Conservation (phyloP, 2,329 filamentous ascomycete genomes). For the Cytospora mali region DNA sequence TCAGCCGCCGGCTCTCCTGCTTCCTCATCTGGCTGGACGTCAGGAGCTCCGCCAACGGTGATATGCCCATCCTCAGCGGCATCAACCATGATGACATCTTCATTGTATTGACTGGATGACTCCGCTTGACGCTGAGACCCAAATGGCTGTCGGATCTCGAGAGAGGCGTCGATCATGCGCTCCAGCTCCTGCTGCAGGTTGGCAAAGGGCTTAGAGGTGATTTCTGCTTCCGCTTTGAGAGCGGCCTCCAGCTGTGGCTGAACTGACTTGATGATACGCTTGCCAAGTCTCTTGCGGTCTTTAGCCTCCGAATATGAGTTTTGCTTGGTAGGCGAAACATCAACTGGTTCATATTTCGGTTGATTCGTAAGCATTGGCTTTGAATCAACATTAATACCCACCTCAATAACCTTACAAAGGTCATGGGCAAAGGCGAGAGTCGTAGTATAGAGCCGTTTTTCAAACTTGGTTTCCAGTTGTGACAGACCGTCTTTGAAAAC, state of each 20-base stretch:
- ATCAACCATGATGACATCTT: conserved; percentile 57
- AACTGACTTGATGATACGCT: conserved; percentile 82
- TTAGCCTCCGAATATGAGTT: conserved; percentile 68
- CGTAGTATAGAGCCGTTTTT: conserved; percentile 60
- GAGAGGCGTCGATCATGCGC: conserved; percentile 67
- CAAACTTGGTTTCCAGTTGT: conserved; percentile 54
- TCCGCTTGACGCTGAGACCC: conserved; percentile 40
- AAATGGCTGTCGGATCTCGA: conserved; percentile 55
- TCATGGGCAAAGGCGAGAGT: conserved; percentile 60
- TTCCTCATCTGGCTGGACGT: conserved; percentile 38
- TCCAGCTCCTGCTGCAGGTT: conserved; percentile 74
- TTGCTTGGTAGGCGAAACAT: conserved; percentile 53
- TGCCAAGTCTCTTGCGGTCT: conserved; percentile 81
- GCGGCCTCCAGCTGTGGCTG: conserved; percentile 78
- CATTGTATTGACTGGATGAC: conserved; percentile 43
- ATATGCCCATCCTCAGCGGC: conserved; percentile 50
- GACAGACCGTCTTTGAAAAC: conserved; percentile 58
- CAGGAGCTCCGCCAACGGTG: conserved; percentile 45
- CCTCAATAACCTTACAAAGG: conserved; percentile 56
- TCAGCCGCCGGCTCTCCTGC: conserved; percentile 33
- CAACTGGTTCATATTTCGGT: conserved; percentile 40
- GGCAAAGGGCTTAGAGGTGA: conserved; percentile 71
- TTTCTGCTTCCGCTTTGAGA: conserved; percentile 77
- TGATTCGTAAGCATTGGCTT: conserved; percentile 34
- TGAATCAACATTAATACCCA: conserved; percentile 52